Evolutionary conservation across 306 rosid genomes (phyloP).

Genomic region (Casuarina cunninghamiana): DNA sequence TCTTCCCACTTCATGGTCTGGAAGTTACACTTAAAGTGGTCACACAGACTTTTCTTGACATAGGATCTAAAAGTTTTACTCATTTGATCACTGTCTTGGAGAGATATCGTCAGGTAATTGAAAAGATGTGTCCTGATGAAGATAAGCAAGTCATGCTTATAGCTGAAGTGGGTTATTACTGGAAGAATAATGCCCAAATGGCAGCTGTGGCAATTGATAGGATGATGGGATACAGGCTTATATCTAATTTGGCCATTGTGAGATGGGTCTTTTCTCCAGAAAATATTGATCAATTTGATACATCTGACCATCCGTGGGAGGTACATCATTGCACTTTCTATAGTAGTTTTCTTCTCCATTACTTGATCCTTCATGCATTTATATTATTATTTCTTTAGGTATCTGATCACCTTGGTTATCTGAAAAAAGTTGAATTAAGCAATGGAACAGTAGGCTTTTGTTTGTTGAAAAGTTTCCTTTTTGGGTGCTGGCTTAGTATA

Average conservation of each 20-base stretch:
- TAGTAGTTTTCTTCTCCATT: conserved; percentile 12
- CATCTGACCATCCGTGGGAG: conserved; percentile 97
- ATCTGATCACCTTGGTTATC: not conserved
- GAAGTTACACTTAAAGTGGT: conserved; percentile 78
- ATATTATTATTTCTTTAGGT: not conserved
- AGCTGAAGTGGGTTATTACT: conserved; percentile 72
- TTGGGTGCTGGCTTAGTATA: not conserved
- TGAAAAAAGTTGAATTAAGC: not conserved
- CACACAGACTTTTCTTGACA: conserved; percentile 81
- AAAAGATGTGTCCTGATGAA: conserved; percentile 77
- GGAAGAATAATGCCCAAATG: conserved; percentile 96
- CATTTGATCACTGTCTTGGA: conserved; percentile 95
- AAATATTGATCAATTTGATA: conserved; percentile 81
- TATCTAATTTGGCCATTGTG: conserved; percentile 91
- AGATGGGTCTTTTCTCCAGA: conserved; percentile 92
- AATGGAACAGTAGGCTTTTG: not conserved
- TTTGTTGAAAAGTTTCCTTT: not conserved
- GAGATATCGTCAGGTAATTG: conserved; percentile 88
- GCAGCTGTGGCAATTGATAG: conserved; percentile 92
- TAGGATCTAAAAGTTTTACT: conserved; percentile 97
- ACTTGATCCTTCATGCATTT: not conserved
- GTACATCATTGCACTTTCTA: conserved; percentile 38
- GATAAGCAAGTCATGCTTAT: conserved; percentile 91
- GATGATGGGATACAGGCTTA: conserved; percentile 97
- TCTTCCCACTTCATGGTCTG: conserved; percentile 74